Evolutionary conservation across 805 yeast species (phyloP).

Genomic region (Suhomyces sp.): DNA sequence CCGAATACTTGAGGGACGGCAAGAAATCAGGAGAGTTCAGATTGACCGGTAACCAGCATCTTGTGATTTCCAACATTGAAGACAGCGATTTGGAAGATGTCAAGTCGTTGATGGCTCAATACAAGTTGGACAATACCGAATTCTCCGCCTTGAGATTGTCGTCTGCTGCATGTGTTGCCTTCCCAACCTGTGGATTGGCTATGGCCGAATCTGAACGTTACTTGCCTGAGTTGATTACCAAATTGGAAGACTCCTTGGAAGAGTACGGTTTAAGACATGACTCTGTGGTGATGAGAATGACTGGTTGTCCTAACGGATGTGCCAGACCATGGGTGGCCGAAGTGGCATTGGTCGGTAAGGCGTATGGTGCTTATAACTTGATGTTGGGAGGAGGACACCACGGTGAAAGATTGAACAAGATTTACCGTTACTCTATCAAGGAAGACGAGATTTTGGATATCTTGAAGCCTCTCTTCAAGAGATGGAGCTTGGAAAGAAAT

Average conservation of each 20-base stretch:
- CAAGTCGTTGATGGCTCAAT: conserved; percentile 62
- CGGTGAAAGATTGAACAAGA: conserved; percentile 89
- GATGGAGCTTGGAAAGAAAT: conserved; percentile 88
- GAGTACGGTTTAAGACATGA: conserved; percentile 93
- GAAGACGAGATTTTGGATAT: conserved; percentile 82
- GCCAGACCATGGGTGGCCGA: conserved; percentile 99
- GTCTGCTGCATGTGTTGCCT: conserved; percentile 95
- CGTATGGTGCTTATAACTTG: conserved; percentile 87
- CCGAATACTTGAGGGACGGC: conserved; percentile 57
- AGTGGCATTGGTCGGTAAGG: conserved; percentile 93
- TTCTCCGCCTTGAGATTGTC: conserved; percentile 83
- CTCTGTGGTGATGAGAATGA: conserved; percentile 95
- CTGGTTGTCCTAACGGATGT: conserved; percentile 98
- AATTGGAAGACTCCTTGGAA: conserved; percentile 83
- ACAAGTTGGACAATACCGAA: conserved; percentile 78
- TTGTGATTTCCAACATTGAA: conserved; percentile 67
- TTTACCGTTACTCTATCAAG: conserved; percentile 80
- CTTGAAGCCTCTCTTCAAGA: conserved; percentile 82
- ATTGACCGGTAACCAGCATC: conserved; percentile 94
- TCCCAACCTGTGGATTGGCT: conserved; percentile 98
- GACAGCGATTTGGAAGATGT: conserved; percentile 64
- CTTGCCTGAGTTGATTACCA: conserved; percentile 76
- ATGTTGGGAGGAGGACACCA: conserved; percentile 95
- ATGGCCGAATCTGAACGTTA: conserved; percentile 98
- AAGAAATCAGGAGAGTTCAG: conserved; percentile 80